Evolutionary conservation across 768 basidiomycete genomes (phyloP).

Genomic region (Cystobasidium ongulense): DNA sequence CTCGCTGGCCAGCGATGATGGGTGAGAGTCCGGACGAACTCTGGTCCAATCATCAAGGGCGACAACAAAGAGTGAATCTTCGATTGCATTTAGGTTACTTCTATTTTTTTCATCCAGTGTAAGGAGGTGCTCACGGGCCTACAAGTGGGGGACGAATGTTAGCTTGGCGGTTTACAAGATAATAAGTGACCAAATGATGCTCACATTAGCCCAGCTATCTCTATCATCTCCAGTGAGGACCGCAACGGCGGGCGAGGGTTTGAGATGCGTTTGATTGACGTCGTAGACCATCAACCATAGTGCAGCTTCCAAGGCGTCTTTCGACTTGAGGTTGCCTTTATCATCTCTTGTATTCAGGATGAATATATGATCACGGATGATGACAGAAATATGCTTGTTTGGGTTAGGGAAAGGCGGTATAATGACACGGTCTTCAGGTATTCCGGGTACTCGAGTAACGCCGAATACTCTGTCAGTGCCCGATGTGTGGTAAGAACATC

Average conservation of each 20-base stretch:
- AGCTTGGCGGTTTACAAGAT: not conserved
- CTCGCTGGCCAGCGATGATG: constrained; percentile 32
- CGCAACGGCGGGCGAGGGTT: constrained; percentile 51
- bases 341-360: constrained; percentile 58
- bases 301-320: constrained; percentile 49
- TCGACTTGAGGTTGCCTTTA: constrained; percentile 53
- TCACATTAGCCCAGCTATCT: constrained; percentile 70
- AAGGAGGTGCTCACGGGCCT: constrained; percentile 68
- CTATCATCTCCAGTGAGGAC: constrained; percentile 70
- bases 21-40: constrained; percentile 41
- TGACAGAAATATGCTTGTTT: constrained; percentile 56
- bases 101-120: constrained; percentile 62
- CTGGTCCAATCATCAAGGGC: constrained; percentile 70
- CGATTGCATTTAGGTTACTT: constrained; percentile 56
- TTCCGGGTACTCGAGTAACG: constrained; percentile 63
- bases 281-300: constrained; percentile 54
- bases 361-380: constrained; percentile 72
- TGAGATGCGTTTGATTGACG: constrained; percentile 51
- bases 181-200: constrained; percentile 34
- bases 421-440: constrained; percentile 59
- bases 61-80: constrained; percentile 67
- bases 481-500: constrained; percentile 15
- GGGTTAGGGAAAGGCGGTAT: constrained; percentile 50
- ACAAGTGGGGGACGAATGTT: not conserved
- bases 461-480: constrained; percentile 55